Conservation (phyloP, 1,284 basidiomycete species). For the Ceratobasidium papillatum region DNA sequence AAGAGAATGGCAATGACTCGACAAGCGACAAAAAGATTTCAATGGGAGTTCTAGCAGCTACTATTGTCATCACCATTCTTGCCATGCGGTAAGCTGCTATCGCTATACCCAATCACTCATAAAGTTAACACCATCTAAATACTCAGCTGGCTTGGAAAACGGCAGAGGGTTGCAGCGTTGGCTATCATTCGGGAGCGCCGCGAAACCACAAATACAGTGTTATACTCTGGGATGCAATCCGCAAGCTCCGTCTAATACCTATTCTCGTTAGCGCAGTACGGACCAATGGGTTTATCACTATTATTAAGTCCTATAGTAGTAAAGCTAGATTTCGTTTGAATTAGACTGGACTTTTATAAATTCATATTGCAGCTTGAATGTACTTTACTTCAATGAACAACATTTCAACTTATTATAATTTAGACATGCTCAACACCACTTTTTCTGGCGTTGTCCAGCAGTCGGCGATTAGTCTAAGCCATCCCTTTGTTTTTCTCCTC, state of each 20-base stretch:
- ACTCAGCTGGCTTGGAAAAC: slow-evolving; percentile 7
- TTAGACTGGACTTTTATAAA: no score
- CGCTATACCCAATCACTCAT: no score
- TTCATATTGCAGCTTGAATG: no score
- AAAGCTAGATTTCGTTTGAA: no score
- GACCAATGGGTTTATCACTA: not conserved
- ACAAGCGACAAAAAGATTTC: slow-evolving; percentile 1
- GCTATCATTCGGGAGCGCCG: slow-evolving; percentile 29
- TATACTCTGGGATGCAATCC: not conserved
- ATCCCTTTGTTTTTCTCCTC: not conserved
- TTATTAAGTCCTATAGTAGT: no score
- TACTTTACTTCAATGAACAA: no score
- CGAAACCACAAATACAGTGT: not conserved
- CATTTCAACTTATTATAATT: no score
- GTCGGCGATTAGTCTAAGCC: not conserved
- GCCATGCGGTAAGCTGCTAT: not conserved
- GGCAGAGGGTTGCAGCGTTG: not conserved
- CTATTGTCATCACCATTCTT: slow-evolving; percentile 9
- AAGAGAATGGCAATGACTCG: not conserved
- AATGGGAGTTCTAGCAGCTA: not conserved
- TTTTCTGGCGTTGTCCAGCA: not conserved
- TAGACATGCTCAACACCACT: no score
- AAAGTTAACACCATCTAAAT: not conserved
- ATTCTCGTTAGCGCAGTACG: not conserved
- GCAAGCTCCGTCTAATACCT: not conserved